phyloP scores from a whole-genome alignment of 768 basidiomycete genomes.

The Kockovaella imperatae region DNA sequence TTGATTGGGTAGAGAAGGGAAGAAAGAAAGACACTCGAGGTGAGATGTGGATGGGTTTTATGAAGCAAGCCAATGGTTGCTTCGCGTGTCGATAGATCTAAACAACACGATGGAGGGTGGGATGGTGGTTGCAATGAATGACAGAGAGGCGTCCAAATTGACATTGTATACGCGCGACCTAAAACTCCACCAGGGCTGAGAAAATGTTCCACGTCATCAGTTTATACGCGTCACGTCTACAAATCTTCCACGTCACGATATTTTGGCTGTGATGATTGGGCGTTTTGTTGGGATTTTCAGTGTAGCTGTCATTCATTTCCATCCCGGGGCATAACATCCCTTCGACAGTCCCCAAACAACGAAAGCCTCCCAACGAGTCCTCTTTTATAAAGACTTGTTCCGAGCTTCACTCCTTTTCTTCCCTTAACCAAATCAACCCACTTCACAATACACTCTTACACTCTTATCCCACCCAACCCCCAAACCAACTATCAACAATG shows the following conservation, averaged over 20 bases:
- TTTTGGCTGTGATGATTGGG: neutral
- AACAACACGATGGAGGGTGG: too few species aligned
- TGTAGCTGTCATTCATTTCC: too few species aligned
- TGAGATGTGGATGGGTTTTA: neutral
- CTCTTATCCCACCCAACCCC: conserved; percentile 13
- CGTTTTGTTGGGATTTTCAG: neutral
- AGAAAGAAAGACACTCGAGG: neutral
- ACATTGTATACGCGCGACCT: too few species aligned
- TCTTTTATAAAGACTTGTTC: neutral
- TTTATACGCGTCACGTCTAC: neutral
- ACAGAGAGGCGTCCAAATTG: too few species aligned
- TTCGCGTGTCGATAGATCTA: too few species aligned
- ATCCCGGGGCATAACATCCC: too few species aligned
- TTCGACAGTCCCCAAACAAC: too few species aligned
- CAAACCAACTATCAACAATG: conserved; percentile 35
- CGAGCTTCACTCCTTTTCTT: conserved; percentile 2
- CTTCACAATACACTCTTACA: conserved; percentile 11
- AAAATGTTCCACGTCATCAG: conserved; percentile 3
- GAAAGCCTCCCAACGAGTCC: too few species aligned
- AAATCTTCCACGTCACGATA: conserved; percentile 11
- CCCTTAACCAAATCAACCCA: conserved; percentile 3
- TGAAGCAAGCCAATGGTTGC: too few species aligned
- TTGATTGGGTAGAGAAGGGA: conserved; percentile 3
- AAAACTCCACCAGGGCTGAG: too few species aligned
- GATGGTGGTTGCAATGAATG: neutral